phyloP scores from a whole-genome alignment of 2,329 filamentous ascomycete species.

The Stylonectria norvegica region DNA sequence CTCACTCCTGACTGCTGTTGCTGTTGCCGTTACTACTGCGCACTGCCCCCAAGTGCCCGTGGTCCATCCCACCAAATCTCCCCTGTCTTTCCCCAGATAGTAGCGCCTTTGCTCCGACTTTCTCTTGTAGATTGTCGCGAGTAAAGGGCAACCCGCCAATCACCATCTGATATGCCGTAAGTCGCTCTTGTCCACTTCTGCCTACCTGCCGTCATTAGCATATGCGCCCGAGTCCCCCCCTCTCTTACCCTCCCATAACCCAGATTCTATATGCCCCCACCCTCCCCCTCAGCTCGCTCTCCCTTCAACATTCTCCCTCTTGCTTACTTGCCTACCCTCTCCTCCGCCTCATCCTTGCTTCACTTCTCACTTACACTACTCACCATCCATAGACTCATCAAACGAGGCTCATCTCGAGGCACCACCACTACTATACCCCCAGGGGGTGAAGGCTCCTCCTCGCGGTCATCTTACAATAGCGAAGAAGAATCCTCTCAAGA shows the following conservation, averaged over 20 bases:
- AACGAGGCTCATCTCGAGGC: slow-evolving; percentile 25
- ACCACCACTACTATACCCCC: slow-evolving; percentile 21
- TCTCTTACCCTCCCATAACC: neutral
- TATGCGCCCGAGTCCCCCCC: too few species aligned
- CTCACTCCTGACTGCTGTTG: slow-evolving; percentile 15
- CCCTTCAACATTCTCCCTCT: slow-evolving; percentile 8
- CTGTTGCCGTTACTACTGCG: slow-evolving; percentile 20
- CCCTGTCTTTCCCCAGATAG: too few species aligned
- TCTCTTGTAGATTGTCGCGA: slow-evolving; percentile 44
- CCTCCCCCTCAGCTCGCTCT: slow-evolving; percentile 14
- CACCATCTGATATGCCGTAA: slow-evolving; percentile 44
- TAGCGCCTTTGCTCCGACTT: slow-evolving; percentile 43
- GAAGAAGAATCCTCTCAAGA: slow-evolving; percentile 38
- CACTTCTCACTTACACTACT: slow-evolving; percentile 18
- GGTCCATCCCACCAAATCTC: too few species aligned
- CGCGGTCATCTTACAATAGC: slow-evolving; percentile 37
- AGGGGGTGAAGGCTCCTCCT: slow-evolving; percentile 28
- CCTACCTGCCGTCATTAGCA: too few species aligned
- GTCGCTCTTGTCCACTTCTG: slow-evolving; percentile 30
- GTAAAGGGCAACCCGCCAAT: slow-evolving; percentile 39
- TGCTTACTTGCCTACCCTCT: slow-evolving; percentile 14
- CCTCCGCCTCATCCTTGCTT: slow-evolving; percentile 16
- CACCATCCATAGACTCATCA: slow-evolving; percentile 25
- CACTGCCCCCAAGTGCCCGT: too few species aligned
- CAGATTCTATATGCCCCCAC: neutral